Conservation (phyloP, 768 basidiomycete species). For the Suillus bovinus region DNA sequence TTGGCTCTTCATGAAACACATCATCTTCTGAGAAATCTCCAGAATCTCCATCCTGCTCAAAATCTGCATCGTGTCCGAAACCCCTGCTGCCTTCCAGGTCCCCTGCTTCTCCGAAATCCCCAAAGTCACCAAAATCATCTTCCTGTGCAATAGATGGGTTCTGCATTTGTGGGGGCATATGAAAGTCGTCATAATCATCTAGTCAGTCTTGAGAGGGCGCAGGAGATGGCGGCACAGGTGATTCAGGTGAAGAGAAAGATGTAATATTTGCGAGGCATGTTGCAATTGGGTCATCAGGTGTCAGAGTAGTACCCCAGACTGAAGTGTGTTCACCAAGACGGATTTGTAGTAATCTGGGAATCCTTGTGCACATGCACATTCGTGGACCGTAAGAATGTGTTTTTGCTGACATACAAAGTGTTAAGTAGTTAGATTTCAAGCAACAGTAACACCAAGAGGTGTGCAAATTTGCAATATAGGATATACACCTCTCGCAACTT, state of each 20-base stretch:
- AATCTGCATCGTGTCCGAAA: conserved; percentile 32
- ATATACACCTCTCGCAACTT: no score
- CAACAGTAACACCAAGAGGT: background rate
- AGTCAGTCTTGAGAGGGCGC: conserved; percentile 36
- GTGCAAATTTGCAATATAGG: no score
- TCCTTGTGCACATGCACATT: conserved; percentile 74
- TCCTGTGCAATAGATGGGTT: conserved; percentile 44
- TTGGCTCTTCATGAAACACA: conserved; percentile 23
- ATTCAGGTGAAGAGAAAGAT: conserved; percentile 20
- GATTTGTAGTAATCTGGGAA: conserved; percentile 76
- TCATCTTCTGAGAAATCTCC: conserved; percentile 36
- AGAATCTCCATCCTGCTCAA: conserved; percentile 39
- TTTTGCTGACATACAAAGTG: conserved; percentile 52
- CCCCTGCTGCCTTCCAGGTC: conserved; percentile 19
- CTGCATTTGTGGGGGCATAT: conserved; percentile 48
- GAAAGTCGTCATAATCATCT: conserved; percentile 57
- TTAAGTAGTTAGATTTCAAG: background rate
- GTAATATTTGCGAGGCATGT: conserved; percentile 28
- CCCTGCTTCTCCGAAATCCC: conserved; percentile 76
- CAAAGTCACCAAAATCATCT: conserved; percentile 87
- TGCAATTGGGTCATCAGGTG: conserved; percentile 35
- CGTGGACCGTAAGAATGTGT: conserved; percentile 63
- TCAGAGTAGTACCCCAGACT: conserved; percentile 67
- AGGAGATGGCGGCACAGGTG: conserved; percentile 27
- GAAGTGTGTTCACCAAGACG: conserved; percentile 54